Conservation (phyloP, 495 filamentous ascomycete genomes). For the Choiromyces venosus region DNA sequence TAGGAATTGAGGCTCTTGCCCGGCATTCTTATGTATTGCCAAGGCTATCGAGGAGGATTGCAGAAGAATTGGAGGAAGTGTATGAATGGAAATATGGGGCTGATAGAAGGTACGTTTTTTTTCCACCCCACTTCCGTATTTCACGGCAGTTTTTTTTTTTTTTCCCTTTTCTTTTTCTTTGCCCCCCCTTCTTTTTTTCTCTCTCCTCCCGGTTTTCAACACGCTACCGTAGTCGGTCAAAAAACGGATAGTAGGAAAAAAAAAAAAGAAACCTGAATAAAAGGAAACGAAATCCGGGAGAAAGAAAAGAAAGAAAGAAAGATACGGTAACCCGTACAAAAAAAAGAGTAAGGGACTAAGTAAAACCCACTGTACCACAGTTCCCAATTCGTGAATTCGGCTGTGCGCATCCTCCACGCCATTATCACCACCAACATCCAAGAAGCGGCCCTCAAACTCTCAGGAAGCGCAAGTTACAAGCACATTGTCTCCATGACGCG, state of each 20-base stretch:
- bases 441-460: constrained; percentile 54
- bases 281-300: constrained; percentile 6
- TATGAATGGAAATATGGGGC: constrained; percentile 50
- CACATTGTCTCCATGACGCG: constrained; percentile 61
- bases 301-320: not conserved
- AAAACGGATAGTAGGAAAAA: constrained; percentile 4
- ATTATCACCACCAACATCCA: constrained; percentile 51
- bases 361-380: constrained; percentile 25
- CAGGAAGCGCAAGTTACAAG: constrained; percentile 54
- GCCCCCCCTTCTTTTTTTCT: not conserved
- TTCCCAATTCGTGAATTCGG: constrained; percentile 52
- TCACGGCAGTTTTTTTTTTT: constrained; percentile 5
- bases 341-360: not conserved
- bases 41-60: constrained; percentile 57
- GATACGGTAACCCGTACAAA: not conserved
- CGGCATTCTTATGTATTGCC: constrained; percentile 54
- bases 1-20: constrained; percentile 53
- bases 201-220: not conserved
- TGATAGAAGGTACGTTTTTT: constrained; percentile 28
- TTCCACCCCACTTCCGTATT: constrained; percentile 5
- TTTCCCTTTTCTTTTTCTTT: not conserved
- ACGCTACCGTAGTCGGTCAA: constrained; percentile 5
- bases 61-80: constrained; percentile 57
- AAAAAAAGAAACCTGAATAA: constrained; percentile 3
- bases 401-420: constrained; percentile 58